A percentile compares a stretch with the other conserved stretches of the same genome.
Evolutionary conservation across 73 alveolate species (phyloP).

Genomic region (Paramecium biaurelia): DNA sequence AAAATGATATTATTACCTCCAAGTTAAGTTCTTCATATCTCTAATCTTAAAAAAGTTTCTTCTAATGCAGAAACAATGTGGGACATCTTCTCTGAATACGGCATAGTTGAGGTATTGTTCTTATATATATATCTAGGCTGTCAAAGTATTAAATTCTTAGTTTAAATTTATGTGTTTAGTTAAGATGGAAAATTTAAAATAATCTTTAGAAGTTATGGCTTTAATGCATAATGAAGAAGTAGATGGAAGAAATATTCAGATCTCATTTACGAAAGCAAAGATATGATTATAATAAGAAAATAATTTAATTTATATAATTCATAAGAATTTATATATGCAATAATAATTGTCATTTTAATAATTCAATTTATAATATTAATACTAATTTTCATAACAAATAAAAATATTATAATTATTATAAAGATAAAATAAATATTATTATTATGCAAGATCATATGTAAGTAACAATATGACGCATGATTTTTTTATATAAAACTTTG

Average conservation of each 20-base stretch:
- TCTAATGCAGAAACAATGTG: slow-evolving; percentile 56
- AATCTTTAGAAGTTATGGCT: slow-evolving; percentile 22
- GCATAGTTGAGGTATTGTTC: slow-evolving; percentile 12
- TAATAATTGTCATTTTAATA: neutral
- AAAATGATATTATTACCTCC: slow-evolving; percentile 39
- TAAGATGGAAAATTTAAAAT: slow-evolving; percentile 21
- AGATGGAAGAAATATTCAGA: slow-evolving; percentile 32
- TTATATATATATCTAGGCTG: slow-evolving; percentile 5
- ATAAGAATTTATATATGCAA: neutral
- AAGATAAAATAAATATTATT: neutral
- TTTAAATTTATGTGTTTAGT: slow-evolving; percentile 44
- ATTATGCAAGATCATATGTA: slow-evolving; percentile 18
- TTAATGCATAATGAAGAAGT: slow-evolving; percentile 44
- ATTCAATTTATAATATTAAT: neutral
- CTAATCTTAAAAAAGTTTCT: slow-evolving; percentile 33
- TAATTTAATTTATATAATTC: neutral
- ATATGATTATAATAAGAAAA: neutral
- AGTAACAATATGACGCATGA: neutral
- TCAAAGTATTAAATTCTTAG: slow-evolving; percentile 30
- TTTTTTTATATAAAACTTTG: neutral
- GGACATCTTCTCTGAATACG: slow-evolving; percentile 48
- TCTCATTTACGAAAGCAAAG: slow-evolving; percentile 48
- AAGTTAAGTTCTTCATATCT: slow-evolving; percentile 52
- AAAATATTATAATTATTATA: neutral
- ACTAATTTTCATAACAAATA: neutral